phyloP scores from a whole-genome alignment of 176 grass and related monocot genomes.

The Lolium rigidum region DNA sequence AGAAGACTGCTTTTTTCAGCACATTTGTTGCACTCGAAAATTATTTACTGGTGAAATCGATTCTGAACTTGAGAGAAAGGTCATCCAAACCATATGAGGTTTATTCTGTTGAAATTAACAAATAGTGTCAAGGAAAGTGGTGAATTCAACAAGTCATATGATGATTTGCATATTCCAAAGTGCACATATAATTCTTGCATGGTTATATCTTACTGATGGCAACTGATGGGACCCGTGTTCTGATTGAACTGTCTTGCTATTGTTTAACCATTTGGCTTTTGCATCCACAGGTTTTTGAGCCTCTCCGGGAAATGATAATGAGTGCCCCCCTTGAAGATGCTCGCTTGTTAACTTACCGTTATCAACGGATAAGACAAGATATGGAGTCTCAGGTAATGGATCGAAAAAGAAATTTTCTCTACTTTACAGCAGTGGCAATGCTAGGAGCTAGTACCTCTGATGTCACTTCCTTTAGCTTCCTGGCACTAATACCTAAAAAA shows the following conservation, averaged over 20 bases:
- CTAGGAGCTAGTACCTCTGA: conserved; percentile 1
- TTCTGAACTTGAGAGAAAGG: background rate
- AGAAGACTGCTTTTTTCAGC: too few relatives aligned
- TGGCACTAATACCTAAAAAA: background rate
- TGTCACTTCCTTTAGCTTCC: conserved; percentile 6
- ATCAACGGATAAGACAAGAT: conserved; percentile 97
- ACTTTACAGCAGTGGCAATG: conserved; percentile 6
- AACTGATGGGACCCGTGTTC: background rate
- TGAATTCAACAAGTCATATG: conserved; percentile 2
- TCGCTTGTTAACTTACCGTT: conserved; percentile 87
- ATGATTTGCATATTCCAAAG: conserved; percentile 1
- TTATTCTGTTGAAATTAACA: conserved; percentile 18
- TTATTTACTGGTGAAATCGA: too few relatives aligned
- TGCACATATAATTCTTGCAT: background rate
- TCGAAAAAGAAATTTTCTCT: background rate
- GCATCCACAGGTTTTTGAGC: conserved; percentile 75
- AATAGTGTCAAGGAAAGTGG: background rate
- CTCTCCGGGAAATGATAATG: conserved; percentile 94
- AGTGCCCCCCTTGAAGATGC: conserved; percentile 97
- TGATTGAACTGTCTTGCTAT: background rate
- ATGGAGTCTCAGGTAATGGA: conserved; percentile 89
- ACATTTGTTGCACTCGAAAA: too few relatives aligned
- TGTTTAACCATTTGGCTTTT: conserved; percentile 11
- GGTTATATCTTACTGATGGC: background rate
- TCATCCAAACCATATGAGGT: background rate